Conservation (phyloP, 139 green algal species). For the Tetraselmis chui region DNA sequence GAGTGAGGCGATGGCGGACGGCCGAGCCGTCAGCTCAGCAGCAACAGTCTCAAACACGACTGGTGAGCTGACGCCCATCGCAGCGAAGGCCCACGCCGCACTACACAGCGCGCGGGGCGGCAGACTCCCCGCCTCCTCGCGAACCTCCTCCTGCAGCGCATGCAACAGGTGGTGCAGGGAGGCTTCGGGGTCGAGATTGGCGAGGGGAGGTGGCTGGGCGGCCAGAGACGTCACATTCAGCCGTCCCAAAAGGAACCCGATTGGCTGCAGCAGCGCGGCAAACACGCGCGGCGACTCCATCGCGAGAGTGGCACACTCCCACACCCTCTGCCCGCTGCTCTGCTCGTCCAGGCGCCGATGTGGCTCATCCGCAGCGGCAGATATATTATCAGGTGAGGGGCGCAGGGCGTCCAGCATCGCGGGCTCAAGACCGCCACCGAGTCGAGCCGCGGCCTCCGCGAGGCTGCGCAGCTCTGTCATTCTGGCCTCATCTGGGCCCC, state of each 20-base stretch:
- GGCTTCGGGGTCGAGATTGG: neutral
- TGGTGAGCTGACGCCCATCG: neutral
- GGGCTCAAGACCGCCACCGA: neutral
- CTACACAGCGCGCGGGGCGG: neutral
- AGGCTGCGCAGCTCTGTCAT: neutral
- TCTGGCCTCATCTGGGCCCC: neutral
- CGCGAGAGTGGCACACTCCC: neutral
- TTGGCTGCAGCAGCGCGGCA: neutral
- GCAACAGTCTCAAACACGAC: neutral
- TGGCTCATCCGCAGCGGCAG: no score
- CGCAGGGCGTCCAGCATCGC: neutral
- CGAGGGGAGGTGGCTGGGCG: neutral
- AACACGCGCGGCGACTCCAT: neutral
- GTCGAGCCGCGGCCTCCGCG: neutral
- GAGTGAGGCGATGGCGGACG: neutral
- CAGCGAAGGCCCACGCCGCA: neutral
- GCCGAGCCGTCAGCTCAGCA: neutral
- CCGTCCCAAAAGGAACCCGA: neutral
- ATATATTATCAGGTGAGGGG: no score
- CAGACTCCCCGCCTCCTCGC: neutral
- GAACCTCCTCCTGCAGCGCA: neutral
- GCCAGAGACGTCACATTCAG: neutral
- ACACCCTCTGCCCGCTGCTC: neutral
- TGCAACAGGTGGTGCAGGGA: neutral
- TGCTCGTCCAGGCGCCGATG: no score